These are phyloP conservation scores for Rhizopogon vulgaris DNA, from an alignment of 768 basidiomycete species.

Conservation along the genomic window DNA sequence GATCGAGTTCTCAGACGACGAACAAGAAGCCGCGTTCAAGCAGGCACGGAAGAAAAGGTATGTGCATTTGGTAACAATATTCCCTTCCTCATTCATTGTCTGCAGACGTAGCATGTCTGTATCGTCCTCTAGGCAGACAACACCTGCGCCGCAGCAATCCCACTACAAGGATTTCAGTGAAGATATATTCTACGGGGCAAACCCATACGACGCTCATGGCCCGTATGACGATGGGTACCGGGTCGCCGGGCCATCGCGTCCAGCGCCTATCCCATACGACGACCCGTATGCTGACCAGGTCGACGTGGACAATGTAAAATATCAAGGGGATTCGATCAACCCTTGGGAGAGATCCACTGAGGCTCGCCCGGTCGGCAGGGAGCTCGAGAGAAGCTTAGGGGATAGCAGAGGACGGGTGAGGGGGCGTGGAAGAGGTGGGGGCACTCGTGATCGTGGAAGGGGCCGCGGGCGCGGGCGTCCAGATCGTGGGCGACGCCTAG, in stretches of 20 bases:
- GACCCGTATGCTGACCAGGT: constrained; percentile 65
- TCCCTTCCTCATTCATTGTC: constrained; percentile 1
- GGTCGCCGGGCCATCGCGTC: constrained; percentile 49
- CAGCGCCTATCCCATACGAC: constrained; percentile 68
- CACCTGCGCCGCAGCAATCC: constrained; percentile 47
- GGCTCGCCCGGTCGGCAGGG: background rate
- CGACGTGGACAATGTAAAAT: constrained; percentile 17
- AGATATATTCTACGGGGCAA: constrained; percentile 39
- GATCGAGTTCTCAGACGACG: constrained; percentile 93
- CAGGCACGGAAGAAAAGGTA: constrained; percentile 54
- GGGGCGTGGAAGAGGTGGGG: constrained; percentile 27
- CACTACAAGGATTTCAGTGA: constrained; percentile 47
- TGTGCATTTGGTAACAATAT: constrained; percentile 14
- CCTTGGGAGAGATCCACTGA: background rate
- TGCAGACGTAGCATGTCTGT: constrained; percentile 49
- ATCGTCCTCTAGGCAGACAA: constrained; percentile 48
- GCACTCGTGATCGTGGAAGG: constrained; percentile 20
- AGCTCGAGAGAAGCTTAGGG: background rate
- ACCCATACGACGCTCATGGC: constrained; percentile 61
- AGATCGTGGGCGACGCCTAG: constrained; percentile 9
- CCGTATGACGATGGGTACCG: constrained; percentile 63
- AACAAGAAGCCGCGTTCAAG: constrained; percentile 75
- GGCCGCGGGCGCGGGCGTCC: constrained; percentile 26
- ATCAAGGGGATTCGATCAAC: background rate
- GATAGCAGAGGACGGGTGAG: constrained; percentile 25